Percentiles rank a stretch among this genome's conserved stretches.
Conservation (phyloP, 2,329 filamentous ascomycete genomes). For the Botrytis cinerea region DNA sequence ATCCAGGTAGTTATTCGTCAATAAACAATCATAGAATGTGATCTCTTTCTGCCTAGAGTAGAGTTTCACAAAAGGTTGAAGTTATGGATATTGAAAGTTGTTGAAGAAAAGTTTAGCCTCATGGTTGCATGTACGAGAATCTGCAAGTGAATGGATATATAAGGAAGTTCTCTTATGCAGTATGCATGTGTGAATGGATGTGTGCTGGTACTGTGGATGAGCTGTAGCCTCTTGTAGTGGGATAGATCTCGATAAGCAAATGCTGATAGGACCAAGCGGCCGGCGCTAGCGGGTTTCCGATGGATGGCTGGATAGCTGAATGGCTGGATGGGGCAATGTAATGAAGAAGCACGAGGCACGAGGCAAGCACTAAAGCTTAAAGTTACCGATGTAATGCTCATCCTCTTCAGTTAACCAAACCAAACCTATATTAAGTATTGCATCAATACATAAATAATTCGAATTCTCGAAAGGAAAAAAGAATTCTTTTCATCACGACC, state of each 20-base stretch:
- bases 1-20: neutral
- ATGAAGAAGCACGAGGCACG: constrained; percentile 14
- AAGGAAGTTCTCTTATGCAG: constrained; percentile 6
- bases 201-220: constrained; percentile 3
- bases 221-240: constrained; percentile 1
- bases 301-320: neutral
- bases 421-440: constrained; percentile 12
- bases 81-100: neutral
- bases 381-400: constrained; percentile 22
- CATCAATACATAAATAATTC: constrained; percentile 3
- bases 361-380: constrained; percentile 21
- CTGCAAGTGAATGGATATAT: constrained; percentile 18
- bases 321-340: constrained; percentile 6
- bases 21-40: constrained; percentile 3
- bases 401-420: constrained; percentile 13
- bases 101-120: neutral
- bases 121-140: neutral
- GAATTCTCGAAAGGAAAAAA: too few species aligned
- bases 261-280: constrained; percentile 29
- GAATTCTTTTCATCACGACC: neutral
- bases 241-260: constrained; percentile 19
- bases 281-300: constrained; percentile 24
- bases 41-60: neutral
- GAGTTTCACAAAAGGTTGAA: neutral
- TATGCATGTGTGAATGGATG: neutral